A percentile compares a stretch with the other conserved stretches of the same genome.
phyloP scores from a whole-genome alignment of 345 rosid genomes.

The Rhizophora apiculata region DNA sequence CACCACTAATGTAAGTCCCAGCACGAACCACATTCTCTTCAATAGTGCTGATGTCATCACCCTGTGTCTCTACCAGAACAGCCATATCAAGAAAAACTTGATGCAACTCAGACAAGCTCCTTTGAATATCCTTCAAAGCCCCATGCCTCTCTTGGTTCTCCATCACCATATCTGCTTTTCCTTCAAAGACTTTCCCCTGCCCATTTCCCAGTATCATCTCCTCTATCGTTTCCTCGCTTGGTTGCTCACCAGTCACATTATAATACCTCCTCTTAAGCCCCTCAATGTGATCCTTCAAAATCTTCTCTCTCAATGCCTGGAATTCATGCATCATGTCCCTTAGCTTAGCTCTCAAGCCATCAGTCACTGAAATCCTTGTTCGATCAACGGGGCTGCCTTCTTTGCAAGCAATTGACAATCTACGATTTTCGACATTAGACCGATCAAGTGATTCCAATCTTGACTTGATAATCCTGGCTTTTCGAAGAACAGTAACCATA shows the following conservation, averaged over 20 bases:
- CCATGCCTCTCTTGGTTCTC: slow-evolving; percentile 29
- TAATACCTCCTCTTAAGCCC: slow-evolving; percentile 23
- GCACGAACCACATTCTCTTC: slow-evolving; percentile 24
- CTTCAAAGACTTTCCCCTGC: slow-evolving; percentile 22
- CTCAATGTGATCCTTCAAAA: slow-evolving; percentile 23
- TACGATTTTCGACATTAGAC: slow-evolving; percentile 17
- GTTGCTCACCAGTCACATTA: slow-evolving; percentile 20
- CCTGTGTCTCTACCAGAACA: slow-evolving; percentile 27
- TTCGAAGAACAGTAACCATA: slow-evolving; percentile 27
- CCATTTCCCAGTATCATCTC: slow-evolving; percentile 23
- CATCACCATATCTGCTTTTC: slow-evolving; percentile 26
- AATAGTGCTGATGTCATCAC: slow-evolving; percentile 21
- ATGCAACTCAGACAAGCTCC: slow-evolving; percentile 32
- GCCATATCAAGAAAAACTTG: slow-evolving; percentile 34
- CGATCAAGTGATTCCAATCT: slow-evolving; percentile 26
- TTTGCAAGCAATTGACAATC: slow-evolving; percentile 15
- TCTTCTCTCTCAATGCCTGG: slow-evolving; percentile 24
- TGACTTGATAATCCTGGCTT: slow-evolving; percentile 28
- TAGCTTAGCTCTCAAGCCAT: slow-evolving; percentile 24
- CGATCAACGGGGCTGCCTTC: slow-evolving; percentile 33
- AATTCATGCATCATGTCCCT: slow-evolving; percentile 30
- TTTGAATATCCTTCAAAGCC: slow-evolving; percentile 31
- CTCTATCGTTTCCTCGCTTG: slow-evolving; percentile 24
- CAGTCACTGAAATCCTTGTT: slow-evolving; percentile 25
- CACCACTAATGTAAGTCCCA: slow-evolving; percentile 18